Base-by-base conservation (phyloP, 331 rosid species). In the Cucumis variabilis region DNA sequence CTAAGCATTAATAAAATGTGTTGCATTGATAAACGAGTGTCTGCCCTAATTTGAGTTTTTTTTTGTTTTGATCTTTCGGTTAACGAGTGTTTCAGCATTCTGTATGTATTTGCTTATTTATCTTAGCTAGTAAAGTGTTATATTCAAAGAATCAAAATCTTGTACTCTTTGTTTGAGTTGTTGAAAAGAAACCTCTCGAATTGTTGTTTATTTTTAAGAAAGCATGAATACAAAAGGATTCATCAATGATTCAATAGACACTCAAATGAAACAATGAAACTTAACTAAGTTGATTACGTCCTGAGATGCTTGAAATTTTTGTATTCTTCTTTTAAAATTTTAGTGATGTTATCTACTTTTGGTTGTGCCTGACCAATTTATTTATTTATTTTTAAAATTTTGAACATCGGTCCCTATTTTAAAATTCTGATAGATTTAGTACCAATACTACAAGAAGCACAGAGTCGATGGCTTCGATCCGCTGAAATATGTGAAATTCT, bases 401-500 rank as follows among this genome's bases (percentile, higher is more conserved):
- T 55, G 17, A 20, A 80, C 50, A 6, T 27, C 85, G 28, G 17
- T 80, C 50, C 69, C 50, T 55, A 28, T 55, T 80, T 80, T 53
- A 10, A 55, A 55, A 2, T 77, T 55, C 21, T 80, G 24, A 44
- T 69, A 80, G 85, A 80, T 80, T 46, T 80, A 2, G n/a, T 20
- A 28, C 85, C 6, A 33, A 80, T 95, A 81, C 74, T 95, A 41
- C 89, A 67, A 74, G 97, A 95, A 90, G 94, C 97, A 33, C 89
- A 86, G 74, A 89, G 88, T 60, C 93, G 98, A 11, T 94, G 98
- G 98, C 95, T 95, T 71, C 91, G 97, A n/a, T 94, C 98, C 2
- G 88, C 91, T 86, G 98, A 95, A 90, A 92, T 95, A 65, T 91
- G 94, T 27, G 93, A 93, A 90, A 92, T 95, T 92, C 97, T 94